These are phyloP conservation scores for Zizania palustris DNA, from an alignment of 202 grass and related monocot species.

Conservation along the genomic window DNA sequence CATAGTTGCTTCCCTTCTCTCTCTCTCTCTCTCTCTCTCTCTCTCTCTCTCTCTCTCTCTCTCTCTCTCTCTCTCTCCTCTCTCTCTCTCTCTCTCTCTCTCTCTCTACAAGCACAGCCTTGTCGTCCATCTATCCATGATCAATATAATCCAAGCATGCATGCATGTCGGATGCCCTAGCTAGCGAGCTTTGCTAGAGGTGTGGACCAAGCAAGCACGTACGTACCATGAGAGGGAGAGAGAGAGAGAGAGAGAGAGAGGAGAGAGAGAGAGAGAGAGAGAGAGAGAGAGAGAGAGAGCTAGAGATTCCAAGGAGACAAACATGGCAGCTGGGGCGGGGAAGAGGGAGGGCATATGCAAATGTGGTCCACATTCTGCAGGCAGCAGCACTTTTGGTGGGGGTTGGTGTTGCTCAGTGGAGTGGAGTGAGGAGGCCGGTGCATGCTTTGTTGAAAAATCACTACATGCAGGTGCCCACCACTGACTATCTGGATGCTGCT, in stretches of 20 bases:
- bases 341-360: neutral
- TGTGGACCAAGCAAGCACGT: conserved; percentile 28
- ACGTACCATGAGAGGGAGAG: neutral
- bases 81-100: too few species aligned
- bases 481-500: conserved; percentile 37
- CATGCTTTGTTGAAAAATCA: conserved; percentile 40
- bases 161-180: neutral
- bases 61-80: too few species aligned
- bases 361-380: conserved; percentile 41
- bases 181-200: neutral
- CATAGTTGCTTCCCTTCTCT: too few species aligned
- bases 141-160: neutral
- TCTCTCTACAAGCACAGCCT: neutral
- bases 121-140: neutral
- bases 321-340: conserved; percentile 16
- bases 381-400: conserved; percentile 43
- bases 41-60: too few species aligned
- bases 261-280: too few species aligned
- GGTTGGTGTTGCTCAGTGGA: neutral
- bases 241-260: neutral
- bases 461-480: conserved; percentile 34
- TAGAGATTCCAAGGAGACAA: conserved; percentile 51
- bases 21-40: too few species aligned
- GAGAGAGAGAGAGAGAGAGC: too few species aligned
- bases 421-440: neutral